Base-by-base conservation (phyloP, 805 yeast species). In the Ogataea paraovalis region DNA sequence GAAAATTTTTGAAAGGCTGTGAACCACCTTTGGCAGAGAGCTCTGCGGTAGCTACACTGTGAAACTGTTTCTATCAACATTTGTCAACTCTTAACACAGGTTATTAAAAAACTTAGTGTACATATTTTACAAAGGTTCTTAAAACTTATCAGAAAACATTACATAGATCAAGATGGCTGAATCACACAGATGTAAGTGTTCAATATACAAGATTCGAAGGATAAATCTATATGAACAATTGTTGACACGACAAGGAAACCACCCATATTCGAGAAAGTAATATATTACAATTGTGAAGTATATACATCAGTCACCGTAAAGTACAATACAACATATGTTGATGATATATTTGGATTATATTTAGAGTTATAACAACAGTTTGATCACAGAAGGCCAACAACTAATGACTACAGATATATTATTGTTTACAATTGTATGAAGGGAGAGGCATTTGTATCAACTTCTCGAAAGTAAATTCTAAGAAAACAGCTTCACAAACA, bases 141-240 rank as follows among this genome's bases (percentile, higher is more conserved):
- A 16, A 10, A 37, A 27, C 19, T 19, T 38, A 43, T 43, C 45
- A 43, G 12, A 13, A 39, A 44, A 44, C 41, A 39, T 39, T 32
- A 39, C 54, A 59, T 49, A 60, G 47, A 59, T 52, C 61, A 80
- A 77, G 46, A 88, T 88, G 96, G 90, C 96, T 80, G 96, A 87
- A 82, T 85, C 96, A 73, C 96, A 88, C 80, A 88, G 96, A 89
- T 85, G 96, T 87, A 88, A 76, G 96, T 87, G 62, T 48, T 27
- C 8, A 43, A 41, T 19, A 16, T 18, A 37, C n/a, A 21, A 37
- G 12, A 4, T 20, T 37, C n/a, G 19, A 12, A 16, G 16, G 38
- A 16, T 34, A 16, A n/a, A 30, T 25, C 10, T 10, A 25, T 8
- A 14, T 10, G 34, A 14, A 30, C 34, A 30, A 30, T 12, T 30